Evolutionary conservation across 352 stramenopile species (phyloP).

Genomic region (Phytophthora kernoviae): DNA sequence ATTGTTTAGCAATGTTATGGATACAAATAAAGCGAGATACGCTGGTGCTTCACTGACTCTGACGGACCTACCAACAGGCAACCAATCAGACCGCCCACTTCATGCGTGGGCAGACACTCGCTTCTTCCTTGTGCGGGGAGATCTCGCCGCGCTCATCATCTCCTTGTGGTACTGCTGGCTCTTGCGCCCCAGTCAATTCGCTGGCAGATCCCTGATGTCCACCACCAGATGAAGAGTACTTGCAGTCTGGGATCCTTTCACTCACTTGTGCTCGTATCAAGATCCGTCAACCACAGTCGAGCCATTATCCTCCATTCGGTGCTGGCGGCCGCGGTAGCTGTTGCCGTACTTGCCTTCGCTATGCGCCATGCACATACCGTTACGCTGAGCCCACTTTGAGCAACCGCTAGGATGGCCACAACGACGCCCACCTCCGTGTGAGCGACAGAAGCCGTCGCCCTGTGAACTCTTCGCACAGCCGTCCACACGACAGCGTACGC

Average conservation of each 20-base stretch:
- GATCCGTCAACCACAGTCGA: conserved; percentile 12
- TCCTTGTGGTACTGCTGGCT: conserved; percentile 31
- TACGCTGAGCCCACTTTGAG: conserved; percentile 83
- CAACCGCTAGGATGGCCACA: conserved; percentile 76
- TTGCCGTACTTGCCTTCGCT: conserved; percentile 85
- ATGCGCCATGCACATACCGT: conserved; percentile 88
- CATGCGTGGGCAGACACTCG: conserved; percentile 25
- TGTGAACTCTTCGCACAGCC: conserved; percentile 84
- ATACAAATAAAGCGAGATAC: conserved; percentile 32
- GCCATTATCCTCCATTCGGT: conserved; percentile 41
- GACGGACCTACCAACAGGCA: conserved; percentile 9
- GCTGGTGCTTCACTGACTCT: conserved; percentile 8
- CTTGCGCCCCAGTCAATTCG: conserved; percentile 22
- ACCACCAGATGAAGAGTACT: conserved; percentile 7
- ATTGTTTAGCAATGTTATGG: conserved; percentile 12
- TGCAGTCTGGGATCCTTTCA: conserved; percentile 3
- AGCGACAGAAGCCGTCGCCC: conserved; percentile 83
- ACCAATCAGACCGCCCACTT: conserved; percentile 24
- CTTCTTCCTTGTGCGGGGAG: conserved; percentile 21
- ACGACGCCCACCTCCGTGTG: conserved; percentile 71
- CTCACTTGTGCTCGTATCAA: conserved; percentile 8
- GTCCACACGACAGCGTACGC: conserved; percentile 84
- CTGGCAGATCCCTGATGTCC: conserved; percentile 15
- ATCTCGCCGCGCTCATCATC: conserved; percentile 22
- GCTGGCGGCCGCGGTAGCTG: conserved; percentile 71